phyloP scores from a whole-genome alignment of 2,329 filamentous ascomycete species.

The Penicillium sclerotiorum region DNA sequence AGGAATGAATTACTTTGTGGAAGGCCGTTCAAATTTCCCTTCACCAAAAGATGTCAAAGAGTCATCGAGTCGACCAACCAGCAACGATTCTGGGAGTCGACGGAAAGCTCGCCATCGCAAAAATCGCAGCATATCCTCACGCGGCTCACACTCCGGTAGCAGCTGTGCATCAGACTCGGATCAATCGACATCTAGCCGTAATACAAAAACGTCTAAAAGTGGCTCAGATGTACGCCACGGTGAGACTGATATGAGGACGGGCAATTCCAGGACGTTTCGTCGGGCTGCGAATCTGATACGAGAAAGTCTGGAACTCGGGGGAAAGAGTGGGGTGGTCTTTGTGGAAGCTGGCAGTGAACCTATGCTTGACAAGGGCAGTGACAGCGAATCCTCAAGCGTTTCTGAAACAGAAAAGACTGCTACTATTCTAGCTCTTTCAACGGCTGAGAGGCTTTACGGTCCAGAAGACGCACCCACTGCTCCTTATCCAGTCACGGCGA shows the following conservation, averaged over 20 bases:
- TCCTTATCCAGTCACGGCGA: conserved; percentile 8
- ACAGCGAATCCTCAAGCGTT: conserved; percentile 4
- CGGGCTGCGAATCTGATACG: conserved; percentile 24
- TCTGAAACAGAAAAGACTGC: conserved; percentile 5
- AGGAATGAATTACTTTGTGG: conserved; percentile 57
- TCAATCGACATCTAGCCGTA: conserved; percentile 12
- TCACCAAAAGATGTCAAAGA: neutral
- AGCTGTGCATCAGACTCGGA: conserved; percentile 27
- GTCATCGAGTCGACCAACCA: neutral
- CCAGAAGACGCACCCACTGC: neutral
- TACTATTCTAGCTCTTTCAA: conserved; percentile 15
- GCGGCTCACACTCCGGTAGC: conserved; percentile 25
- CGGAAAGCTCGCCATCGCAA: neutral
- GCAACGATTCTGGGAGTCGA: neutral
- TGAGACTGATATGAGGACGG: neutral
- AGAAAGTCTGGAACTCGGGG: conserved; percentile 18
- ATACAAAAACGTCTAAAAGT: conserved; percentile 14
- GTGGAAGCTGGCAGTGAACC: conserved; percentile 9
- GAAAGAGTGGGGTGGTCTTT: conserved; percentile 16
- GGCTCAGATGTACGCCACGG: conserved; percentile 6
- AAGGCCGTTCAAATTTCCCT: conserved; percentile 45
- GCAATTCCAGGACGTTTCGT: conserved; percentile 18
- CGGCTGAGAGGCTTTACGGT: conserved; percentile 2
- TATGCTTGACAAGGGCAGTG: conserved; percentile 1
- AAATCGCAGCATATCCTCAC: conserved; percentile 11